Percentiles rank a stretch among this genome's conserved stretches.
These are phyloP conservation scores for Herpetospermum pedunculosum DNA, from an alignment of 306 rosid genomes.

Conservation along the genomic window DNA sequence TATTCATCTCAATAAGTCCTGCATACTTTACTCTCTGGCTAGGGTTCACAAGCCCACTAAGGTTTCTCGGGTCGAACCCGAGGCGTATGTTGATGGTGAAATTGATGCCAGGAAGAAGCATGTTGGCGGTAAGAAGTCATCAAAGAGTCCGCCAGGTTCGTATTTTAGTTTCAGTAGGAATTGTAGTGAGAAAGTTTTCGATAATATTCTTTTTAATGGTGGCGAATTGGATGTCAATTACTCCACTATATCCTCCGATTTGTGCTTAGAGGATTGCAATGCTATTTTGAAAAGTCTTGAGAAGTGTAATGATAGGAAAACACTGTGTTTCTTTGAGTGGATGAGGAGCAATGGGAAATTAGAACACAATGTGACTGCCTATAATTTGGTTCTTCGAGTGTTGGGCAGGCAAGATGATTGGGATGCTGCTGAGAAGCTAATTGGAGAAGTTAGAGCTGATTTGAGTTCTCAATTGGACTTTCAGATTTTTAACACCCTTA, in stretches of 20 bases:
- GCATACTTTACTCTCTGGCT: slow-evolving; percentile 19
- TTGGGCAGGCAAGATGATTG: slow-evolving; percentile 47
- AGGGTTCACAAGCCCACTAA: slow-evolving; percentile 19
- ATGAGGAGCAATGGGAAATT: slow-evolving; percentile 56
- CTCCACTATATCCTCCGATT: slow-evolving; percentile 31
- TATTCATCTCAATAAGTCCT: slow-evolving; percentile 25
- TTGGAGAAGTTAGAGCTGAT: slow-evolving; percentile 30
- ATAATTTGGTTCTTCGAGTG: slow-evolving; percentile 33
- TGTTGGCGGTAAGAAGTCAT: slow-evolving; percentile 13
- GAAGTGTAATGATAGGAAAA: slow-evolving; percentile 32
- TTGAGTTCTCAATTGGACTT: slow-evolving; percentile 34
- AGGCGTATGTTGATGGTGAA: slow-evolving; percentile 8
- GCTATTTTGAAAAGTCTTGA: slow-evolving; percentile 46
- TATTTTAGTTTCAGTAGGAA: slow-evolving; percentile 20
- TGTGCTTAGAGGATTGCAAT: slow-evolving; percentile 49
- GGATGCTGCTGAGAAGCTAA: slow-evolving; percentile 45
- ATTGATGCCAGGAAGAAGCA: slow-evolving; percentile 15
- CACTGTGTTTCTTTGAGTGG: slow-evolving; percentile 50
- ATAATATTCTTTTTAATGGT: slow-evolving; percentile 22
- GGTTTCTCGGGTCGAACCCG: slow-evolving; percentile 24
- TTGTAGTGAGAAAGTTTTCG: slow-evolving; percentile 20
- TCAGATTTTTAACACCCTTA: slow-evolving; percentile 57
- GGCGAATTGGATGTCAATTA: slow-evolving; percentile 53
- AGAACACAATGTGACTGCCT: slow-evolving; percentile 40
- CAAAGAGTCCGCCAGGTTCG: slow-evolving; percentile 19